phyloP scores from a whole-genome alignment of 192 early-diverging fungal genomes.

The Gamsiella multidivaricata region DNA sequence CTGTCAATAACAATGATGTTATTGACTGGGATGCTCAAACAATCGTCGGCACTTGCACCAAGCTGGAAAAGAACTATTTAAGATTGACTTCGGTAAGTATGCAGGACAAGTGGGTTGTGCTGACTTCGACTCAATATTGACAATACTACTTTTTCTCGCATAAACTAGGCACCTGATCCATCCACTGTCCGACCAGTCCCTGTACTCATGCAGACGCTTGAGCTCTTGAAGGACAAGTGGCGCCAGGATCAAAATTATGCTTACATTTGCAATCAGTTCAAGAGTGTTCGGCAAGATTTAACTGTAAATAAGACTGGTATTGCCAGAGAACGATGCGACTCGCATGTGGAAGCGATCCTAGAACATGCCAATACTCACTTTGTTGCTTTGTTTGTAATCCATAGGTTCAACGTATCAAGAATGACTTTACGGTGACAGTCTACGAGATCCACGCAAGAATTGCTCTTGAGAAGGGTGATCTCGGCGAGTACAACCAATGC shows the following conservation, averaged over 20 bases:
- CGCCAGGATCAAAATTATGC: conserved; percentile 87
- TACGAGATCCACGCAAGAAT: conserved; percentile 97
- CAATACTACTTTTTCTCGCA: conserved; percentile 5
- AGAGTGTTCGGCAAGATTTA: conserved; percentile 94
- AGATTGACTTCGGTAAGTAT: conserved; percentile 85
- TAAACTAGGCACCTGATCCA: conserved; percentile 86
- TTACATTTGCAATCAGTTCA: conserved; percentile 98
- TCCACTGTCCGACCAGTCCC: conserved; percentile 89
- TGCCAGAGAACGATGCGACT: no score
- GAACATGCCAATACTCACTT: no score
- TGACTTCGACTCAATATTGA: neutral
- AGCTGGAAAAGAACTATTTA: conserved; percentile 93
- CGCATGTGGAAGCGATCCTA: no score
- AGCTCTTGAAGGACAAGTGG: conserved; percentile 85
- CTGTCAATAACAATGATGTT: conserved; percentile 67
- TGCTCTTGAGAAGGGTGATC: conserved; percentile 94
- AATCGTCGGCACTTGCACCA: conserved; percentile 87
- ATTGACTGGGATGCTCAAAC: conserved; percentile 84
- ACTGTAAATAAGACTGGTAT: conserved; percentile 75
- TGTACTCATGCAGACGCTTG: conserved; percentile 80
- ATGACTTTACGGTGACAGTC: conserved; percentile 92
- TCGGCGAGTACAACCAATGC: conserved; percentile 99
- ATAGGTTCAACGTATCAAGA: conserved; percentile 89
- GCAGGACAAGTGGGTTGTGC: neutral
- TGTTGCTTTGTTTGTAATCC: neutral